These are phyloP conservation scores for Pilasporangium apinafurcum DNA, from an alignment of 352 stramenopile genomes.

Conservation along the genomic window DNA sequence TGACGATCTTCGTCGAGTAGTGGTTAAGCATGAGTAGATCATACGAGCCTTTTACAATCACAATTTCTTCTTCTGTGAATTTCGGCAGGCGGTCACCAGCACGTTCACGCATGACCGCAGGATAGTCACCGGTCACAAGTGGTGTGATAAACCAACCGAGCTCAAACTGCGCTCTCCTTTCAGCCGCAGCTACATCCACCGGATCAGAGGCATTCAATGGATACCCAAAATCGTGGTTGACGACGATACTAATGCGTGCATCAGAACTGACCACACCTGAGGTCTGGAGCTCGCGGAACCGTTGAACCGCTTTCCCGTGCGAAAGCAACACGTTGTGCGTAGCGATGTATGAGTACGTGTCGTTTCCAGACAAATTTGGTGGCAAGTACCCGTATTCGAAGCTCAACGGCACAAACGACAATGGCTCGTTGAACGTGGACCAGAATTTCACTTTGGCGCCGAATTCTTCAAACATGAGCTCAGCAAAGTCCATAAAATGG, in stretches of 20 bases:
- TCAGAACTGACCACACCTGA: constrained; percentile 14
- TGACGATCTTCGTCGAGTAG: constrained; percentile 67
- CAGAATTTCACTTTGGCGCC: constrained; percentile 90
- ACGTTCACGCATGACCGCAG: constrained; percentile 81
- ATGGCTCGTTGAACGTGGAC: constrained; percentile 95
- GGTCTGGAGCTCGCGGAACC: constrained; percentile 79
- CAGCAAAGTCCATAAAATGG: constrained; percentile 86
- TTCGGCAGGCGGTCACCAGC: constrained; percentile 69
- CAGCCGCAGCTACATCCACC: constrained; percentile 49
- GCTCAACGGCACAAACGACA: constrained; percentile 77
- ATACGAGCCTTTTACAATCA: constrained; percentile 73
- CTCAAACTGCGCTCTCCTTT: constrained; percentile 86
- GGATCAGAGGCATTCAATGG: constrained; percentile 62
- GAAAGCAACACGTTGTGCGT: constrained; percentile 90
- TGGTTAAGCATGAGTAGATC: constrained; percentile 96
- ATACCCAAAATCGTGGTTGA: constrained; percentile 78
- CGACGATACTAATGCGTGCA: constrained; percentile 90
- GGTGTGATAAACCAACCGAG: constrained; percentile 93
- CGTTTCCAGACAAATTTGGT: constrained; percentile 19
- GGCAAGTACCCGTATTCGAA: constrained; percentile 74
- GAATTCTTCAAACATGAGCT: constrained; percentile 89
- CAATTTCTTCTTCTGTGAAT: constrained; percentile 79
- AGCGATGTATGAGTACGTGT: constrained; percentile 38
- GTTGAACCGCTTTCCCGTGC: constrained; percentile 80
- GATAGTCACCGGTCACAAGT: constrained; percentile 89